Base-by-base conservation (phyloP, 768 basidiomycete genomes). In the Mycena chlorophos region DNA sequence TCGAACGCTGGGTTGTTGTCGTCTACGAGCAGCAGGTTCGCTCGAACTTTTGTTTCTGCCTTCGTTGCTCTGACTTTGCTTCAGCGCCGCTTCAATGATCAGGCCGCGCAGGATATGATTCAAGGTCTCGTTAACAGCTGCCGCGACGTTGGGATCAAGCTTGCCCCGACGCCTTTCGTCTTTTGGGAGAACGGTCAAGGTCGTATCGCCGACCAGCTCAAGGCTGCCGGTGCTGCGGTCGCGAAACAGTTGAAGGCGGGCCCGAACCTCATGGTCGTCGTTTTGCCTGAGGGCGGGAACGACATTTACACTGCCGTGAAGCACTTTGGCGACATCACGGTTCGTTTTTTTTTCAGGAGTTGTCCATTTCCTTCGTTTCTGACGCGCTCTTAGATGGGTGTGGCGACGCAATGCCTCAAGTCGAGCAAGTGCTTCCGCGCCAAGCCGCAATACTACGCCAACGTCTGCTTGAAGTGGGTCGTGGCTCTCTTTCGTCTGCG, bases 381-480 rank as follows among this genome's bases (percentile, higher is more conserved):
- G 25, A 23, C 52, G 14, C 40, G 31, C 20, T 20, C 22, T 12
- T 22, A 87, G 84, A 76, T 79, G 62, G 91, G 91, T 23, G 83
- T 91, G 6, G 84, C 89, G 0, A 92, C 90, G 0, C 90, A 92
- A 58, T 92, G 90, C 66, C 62, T 92, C 63, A 89, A 88, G 67
- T 76, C 77, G 17, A 70, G 66, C 4, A 90, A 91, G 63, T 88
- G 87, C 64, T 78, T 71, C 60, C 73, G 79, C 3, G 89, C 87
- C 0, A 90, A 85, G 56, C 70, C 81, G 0, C 91, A 92, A 59
- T 93, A 91, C 62, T 92, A 78, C 56, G 90, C 90, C 0, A 93
- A 92, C 57, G 86, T 91, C 5, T 84, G 82, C 61, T 68, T 92
- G 28, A 92, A 92, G 89, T 91, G 49, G 61, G 84, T 70, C 6